A percentile compares a stretch with the other conserved stretches of the same genome.
Evolutionary conservation across 805 yeast species (phyloP).

Genomic region (Myxozyma mucilagina): DNA sequence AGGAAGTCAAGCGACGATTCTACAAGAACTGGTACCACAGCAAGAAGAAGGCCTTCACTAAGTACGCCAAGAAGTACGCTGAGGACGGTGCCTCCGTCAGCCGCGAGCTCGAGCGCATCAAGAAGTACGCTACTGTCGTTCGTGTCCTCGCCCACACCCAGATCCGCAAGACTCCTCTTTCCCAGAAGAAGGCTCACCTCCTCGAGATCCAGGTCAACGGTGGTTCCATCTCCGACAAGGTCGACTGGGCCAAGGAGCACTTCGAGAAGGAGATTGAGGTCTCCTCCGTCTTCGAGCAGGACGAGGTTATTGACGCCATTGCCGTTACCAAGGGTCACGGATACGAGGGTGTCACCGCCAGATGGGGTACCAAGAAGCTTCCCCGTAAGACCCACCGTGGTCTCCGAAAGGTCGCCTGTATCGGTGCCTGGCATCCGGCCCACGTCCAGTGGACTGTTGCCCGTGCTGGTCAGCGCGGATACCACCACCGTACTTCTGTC

Average conservation of each 20-base stretch:
- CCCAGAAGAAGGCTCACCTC: slow-evolving; percentile 99
- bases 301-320: slow-evolving; percentile 97
- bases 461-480: slow-evolving; percentile 99
- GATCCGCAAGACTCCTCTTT: slow-evolving; percentile 97
- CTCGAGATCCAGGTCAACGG: slow-evolving; percentile 99
- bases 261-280: slow-evolving; percentile 98
- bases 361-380: slow-evolving; percentile 99
- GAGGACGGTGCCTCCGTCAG: slow-evolving; percentile 70
- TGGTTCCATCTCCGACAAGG: slow-evolving; percentile 97
- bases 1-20: slow-evolving; percentile 99
- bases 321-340: slow-evolving; percentile 99
- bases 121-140: slow-evolving; percentile 96
- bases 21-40: slow-evolving; percentile 99
- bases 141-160: slow-evolving; percentile 99
- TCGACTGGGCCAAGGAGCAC: slow-evolving; percentile 97
- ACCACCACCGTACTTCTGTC: slow-evolving; percentile 99
- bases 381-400: slow-evolving; percentile 99
- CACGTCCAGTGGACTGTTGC: slow-evolving; percentile 99
- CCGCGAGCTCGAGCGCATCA: slow-evolving; percentile 97
- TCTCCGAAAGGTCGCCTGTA: slow-evolving; percentile 99
- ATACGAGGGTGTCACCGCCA: slow-evolving; percentile 99
- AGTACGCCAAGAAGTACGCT: slow-evolving; percentile 98
- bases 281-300: slow-evolving; percentile 95
- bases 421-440: slow-evolving; percentile 99
- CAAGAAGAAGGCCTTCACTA: slow-evolving; percentile 99